Base-by-base conservation (phyloP, 441 rosid species). In the Populus hybrid region DNA sequence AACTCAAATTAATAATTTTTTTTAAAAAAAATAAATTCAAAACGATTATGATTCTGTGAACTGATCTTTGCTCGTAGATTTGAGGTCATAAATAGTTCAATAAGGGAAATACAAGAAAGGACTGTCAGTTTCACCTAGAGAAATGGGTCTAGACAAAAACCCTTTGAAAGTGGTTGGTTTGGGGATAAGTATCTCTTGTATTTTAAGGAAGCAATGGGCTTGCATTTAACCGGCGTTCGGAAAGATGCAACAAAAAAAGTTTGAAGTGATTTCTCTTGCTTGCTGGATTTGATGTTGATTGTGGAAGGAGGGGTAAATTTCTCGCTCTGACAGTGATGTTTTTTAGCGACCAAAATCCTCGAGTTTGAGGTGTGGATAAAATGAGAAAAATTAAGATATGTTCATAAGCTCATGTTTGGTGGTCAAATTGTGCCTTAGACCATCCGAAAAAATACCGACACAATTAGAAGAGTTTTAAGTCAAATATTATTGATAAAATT, bases 401-500 rank as follows among this genome's bases (percentile, higher is more conserved):
- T 8, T n/a, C 21, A 21, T 61, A 21, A 61, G 26, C 12, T 61
- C 65, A 9, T 21, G 65, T 63, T 63, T 21, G 65, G 65, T 9
- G 63, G 23, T 20, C 21, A 18, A 84, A 72, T 78, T 85, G 74
- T 88, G 79, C 78, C 64, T 87, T 40, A 92, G 85, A 81, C 73
- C 42, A 77, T 86, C 97, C 7, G 89, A 86, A 71, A 88, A 86
- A 80, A 88, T 80, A 71, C 84, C 90, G 78, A 76, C 71, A 18
- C 86, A 85, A 79, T 87, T 96, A 67, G 85, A 80, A 75, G 85
- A 88, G 8, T 6, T 33, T 33, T 33, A 7, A 33, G 36, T 33
- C 7, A 33, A 33, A 6, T 6, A 33, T 33, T 7, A 1, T 33
- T 33, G 8, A 33, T 33, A 33, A 6, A 33, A 33, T 33, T 33